Base-by-base conservation (phyloP, 208 protist genomes). In the Trypanosoma lewisi region DNA sequence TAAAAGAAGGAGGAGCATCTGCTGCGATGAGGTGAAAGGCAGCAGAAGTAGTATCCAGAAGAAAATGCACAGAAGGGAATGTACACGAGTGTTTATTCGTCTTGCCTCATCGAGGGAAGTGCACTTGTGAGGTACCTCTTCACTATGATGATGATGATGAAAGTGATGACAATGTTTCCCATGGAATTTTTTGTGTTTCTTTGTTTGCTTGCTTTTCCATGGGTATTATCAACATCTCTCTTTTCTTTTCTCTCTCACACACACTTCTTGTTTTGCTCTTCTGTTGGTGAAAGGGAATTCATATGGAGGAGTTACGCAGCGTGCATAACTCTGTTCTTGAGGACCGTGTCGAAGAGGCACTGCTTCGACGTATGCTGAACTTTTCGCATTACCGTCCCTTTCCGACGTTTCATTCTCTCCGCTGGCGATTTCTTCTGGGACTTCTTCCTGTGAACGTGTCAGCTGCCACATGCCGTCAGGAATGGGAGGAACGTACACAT, bases 391-490 rank as follows among this genome's bases (percentile, higher is more conserved):
- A 44, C 17, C 60, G 60, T 39, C 36, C 53, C 39, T 21, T 57
- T 56, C 21, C 8, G 12, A 11, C n/a, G 12, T 41, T 73, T 48
- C 67, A 73, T 49, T 66, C 55, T 59, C 30, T 75, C 28, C 53
- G 62, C 16, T 75, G 70, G 70, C 39, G 63, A 7, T 31, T 75
- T 17, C 41, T 75, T 30, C 31, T 67, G 12, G 70, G 70, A 34
- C 52, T 75, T 58, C 51, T 75, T 37, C 44, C 70, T 44, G 3
- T 42, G 42, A 34, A 56, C 47, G 55, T 70, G 33, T 7, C 53
- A 30, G 25, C 34, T 21, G 33, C 21, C n/a, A 64, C 28, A 4
- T 63, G 53, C 56, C 6, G 2, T 19, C n/a, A 62, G 54, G 45
- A 50, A 30, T 75, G 67, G 67, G 42, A 4, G 27, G 14, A 17